Base-by-base conservation (phyloP, 2,329 filamentous ascomycete species). In the Neonectria sp. region DNA sequence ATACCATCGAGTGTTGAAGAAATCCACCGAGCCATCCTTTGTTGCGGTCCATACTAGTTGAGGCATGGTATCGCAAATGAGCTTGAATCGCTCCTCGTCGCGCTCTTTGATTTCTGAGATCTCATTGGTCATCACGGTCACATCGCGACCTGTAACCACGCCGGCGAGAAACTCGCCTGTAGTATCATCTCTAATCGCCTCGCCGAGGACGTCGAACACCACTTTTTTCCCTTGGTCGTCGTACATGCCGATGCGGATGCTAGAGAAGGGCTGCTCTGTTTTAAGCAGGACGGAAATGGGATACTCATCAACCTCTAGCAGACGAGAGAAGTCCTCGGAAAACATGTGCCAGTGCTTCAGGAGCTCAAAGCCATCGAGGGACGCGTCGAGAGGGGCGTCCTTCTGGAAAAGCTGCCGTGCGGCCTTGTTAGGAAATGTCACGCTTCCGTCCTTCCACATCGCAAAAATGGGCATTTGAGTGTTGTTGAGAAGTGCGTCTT, bases 391-490 rank as follows among this genome's bases (percentile, higher is more conserved):
- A 40, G 84, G 82, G 4, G 80, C 79, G 15, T 82, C 78, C 11
- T 80, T 78, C 27, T 82, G 76, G 66, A 90, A 84, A n/a, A 91
- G 78, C 4, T 81, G 78, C 13, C 86, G 82, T 13, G 88, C 88
- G 4, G 92, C 91, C 71, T 87, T 88, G 75, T 95, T 95, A 4
- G 92, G 91, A 49, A 94, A 90, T 0, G 89, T 90, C 53, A 94
- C 90, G 55, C 89, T 92, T 60, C 92, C 89, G 71, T 95, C 93
- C 75, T 91, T 92, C 93, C 93, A 95, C 90, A 95, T 93, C 27
- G 92, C 91, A 51, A 95, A 83, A 25, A 94, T 91, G 0, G 93
- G 93, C 76, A 93, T 90, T 68, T 90, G 88, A 29, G 93, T 93
- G 45, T 90, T 93, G 75, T 94, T 92, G 7, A 95, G 82, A 24